Evolutionary conservation across 1,284 basidiomycete genomes (phyloP).

Genomic region (Rhodofomes roseus): DNA sequence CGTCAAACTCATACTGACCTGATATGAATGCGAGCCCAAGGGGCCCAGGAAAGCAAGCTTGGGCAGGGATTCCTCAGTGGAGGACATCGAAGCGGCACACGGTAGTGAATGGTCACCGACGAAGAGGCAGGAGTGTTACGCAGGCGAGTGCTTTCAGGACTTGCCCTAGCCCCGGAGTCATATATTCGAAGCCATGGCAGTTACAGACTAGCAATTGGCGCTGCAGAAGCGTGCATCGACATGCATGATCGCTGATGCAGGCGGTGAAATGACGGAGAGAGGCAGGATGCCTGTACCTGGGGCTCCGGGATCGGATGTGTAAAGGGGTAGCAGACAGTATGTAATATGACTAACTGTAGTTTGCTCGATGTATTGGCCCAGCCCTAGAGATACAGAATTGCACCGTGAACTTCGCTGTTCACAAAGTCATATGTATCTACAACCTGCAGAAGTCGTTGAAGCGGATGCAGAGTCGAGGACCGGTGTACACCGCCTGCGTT

Average conservation of each 20-base stretch:
- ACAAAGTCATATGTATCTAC: too few relatives aligned
- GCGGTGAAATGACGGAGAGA: neutral
- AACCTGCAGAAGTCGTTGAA: too few relatives aligned
- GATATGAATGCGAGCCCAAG: slow-evolving; percentile 73
- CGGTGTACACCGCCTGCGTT: neutral
- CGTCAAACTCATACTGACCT: slow-evolving; percentile 39
- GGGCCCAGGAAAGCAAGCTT: slow-evolving; percentile 58
- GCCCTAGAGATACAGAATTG: too few relatives aligned
- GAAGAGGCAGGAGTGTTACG: neutral
- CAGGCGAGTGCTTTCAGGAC: neutral
- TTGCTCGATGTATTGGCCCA: too few relatives aligned
- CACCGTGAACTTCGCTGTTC: too few relatives aligned
- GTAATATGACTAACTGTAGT: too few relatives aligned
- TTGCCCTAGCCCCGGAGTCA: neutral
- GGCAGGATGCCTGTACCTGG: too few relatives aligned
- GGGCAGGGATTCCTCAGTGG: slow-evolving; percentile 9
- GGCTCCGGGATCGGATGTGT: neutral
- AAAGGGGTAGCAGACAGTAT: neutral
- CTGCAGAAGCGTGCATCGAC: neutral
- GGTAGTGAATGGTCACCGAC: neutral
- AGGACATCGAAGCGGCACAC: neutral
- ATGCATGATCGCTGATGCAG: neutral
- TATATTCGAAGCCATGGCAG: neutral
- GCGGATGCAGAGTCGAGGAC: too few relatives aligned
- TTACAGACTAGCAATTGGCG: neutral